These are phyloP conservation scores for Nemania sp. DNA, from an alignment of 2,329 filamentous ascomycete genomes.

Conservation along the genomic window DNA sequence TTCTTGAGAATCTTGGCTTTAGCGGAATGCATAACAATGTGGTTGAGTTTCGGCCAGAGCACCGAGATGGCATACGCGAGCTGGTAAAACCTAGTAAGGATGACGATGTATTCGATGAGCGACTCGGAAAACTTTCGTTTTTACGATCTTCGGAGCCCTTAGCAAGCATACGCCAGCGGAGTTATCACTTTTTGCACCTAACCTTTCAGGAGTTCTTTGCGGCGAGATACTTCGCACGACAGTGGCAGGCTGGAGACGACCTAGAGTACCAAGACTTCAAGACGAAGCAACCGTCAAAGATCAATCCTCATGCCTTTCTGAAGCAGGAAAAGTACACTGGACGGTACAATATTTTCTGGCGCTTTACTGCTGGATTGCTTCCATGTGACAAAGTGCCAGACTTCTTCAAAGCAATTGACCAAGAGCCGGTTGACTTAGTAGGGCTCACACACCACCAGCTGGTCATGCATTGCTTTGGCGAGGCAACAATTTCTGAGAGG, in stretches of 20 bases:
- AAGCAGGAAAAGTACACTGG: slow-evolving; percentile 44
- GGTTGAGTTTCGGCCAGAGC: slow-evolving; percentile 41
- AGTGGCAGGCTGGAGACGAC: slow-evolving; percentile 35
- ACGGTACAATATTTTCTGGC: slow-evolving; percentile 48
- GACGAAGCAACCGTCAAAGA: not conserved
- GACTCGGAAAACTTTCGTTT: slow-evolving; percentile 41
- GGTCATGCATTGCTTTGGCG: slow-evolving; percentile 46
- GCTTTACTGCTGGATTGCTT: slow-evolving; percentile 47
- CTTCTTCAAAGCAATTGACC: slow-evolving; percentile 42
- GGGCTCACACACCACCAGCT: slow-evolving; percentile 46
- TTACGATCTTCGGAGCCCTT: slow-evolving; percentile 40
- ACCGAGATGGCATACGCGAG: slow-evolving; percentile 31
- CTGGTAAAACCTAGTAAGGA: not conserved
- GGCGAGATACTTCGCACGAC: slow-evolving; percentile 44
- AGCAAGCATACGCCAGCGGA: slow-evolving; percentile 19
- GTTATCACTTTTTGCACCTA: slow-evolving; percentile 48
- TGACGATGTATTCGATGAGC: not conserved
- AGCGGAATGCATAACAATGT: slow-evolving; percentile 41
- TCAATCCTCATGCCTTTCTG: slow-evolving; percentile 35
- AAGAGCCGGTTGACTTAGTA: slow-evolving; percentile 43
- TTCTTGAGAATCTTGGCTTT: slow-evolving; percentile 45
- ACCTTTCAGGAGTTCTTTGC: slow-evolving; percentile 51
- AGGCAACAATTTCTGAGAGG: slow-evolving; percentile 20
- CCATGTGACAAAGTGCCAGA: slow-evolving; percentile 20
- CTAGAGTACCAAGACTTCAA: slow-evolving; percentile 28